Evolutionary conservation across 192 early-diverging fungal species (phyloP).

Genomic region (Coemansia sp.): DNA sequence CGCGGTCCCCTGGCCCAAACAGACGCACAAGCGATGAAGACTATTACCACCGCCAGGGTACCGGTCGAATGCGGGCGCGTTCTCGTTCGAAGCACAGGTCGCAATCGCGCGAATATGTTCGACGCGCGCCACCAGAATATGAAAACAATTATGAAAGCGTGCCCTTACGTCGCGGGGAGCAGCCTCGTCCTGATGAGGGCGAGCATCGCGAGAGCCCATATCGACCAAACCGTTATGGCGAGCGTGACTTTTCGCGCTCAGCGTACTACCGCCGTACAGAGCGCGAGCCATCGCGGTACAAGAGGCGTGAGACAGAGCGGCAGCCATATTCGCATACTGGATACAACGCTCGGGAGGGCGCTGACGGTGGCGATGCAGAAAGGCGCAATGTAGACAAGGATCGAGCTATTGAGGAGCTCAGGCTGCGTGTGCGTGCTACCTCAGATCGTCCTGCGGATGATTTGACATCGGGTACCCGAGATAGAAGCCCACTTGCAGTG

Average conservation of each 20-base stretch:
- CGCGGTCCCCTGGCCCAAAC: slow-evolving; percentile 7
- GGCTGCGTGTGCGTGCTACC: slow-evolving; percentile 28
- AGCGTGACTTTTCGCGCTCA: not conserved
- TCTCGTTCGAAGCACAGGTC: slow-evolving; percentile 18
- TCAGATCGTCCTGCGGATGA: slow-evolving; percentile 11
- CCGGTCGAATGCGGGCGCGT: slow-evolving; percentile 10
- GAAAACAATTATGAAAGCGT: not conserved
- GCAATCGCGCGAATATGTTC: slow-evolving; percentile 9
- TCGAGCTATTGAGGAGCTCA: slow-evolving; percentile 42
- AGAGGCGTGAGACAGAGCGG: slow-evolving; percentile 31
- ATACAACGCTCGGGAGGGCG: slow-evolving; percentile 13
- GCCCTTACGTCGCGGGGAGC: slow-evolving; percentile 11
- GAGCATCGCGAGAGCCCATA: slow-evolving; percentile 26
- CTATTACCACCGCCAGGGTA: not conserved
- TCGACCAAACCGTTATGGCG: slow-evolving; percentile 18
- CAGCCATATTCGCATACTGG: slow-evolving; percentile 15
- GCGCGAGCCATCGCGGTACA: slow-evolving; percentile 31
- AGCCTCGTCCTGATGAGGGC: slow-evolving; percentile 9
- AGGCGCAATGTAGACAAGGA: slow-evolving; percentile 41
- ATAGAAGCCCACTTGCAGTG: slow-evolving; percentile 6
- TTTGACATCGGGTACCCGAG: not conserved
- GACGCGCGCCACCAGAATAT: slow-evolving; percentile 4
- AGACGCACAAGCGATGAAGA: slow-evolving; percentile 7
- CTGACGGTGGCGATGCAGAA: slow-evolving; percentile 11
- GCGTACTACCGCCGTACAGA: slow-evolving; percentile 31